Evolutionary conservation across 2,329 filamentous ascomycete genomes (phyloP), one percentile per base, ranked within the genome.

Genomic region (Trichophaea hybrida): DNA sequence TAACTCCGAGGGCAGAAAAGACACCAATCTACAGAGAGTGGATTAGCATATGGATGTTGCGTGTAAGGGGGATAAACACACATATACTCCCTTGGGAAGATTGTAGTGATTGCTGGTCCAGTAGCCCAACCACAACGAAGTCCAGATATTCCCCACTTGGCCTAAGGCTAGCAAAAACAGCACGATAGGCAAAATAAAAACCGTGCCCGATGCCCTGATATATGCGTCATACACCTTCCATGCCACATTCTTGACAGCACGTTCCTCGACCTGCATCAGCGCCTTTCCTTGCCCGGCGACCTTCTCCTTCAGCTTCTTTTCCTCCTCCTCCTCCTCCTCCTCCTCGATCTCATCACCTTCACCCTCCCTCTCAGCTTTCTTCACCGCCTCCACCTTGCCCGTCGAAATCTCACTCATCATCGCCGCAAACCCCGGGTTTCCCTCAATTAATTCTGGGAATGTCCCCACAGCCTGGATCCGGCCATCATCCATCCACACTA

Each of bases 401-500:
- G 87, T 87, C 0, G 85, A 91, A 44, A 65, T 64, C 55, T 61
- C 58, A 13, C 62, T 85, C 85, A 97, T 89, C 54, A 97, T 76
- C 34, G 84, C 78, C 69, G 83, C 82, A 74, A 97, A 97, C 4
- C 80, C 82, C n/a, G 77, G 75, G 67, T 93, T 85, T 64, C 84
- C 77, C 6, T 76, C 76, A 84, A 95, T 94, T 15, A 97, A 77
- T 60, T 94, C 90, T 37, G 87, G 82, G 68, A 91, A 97, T 0
- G 90, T 96, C 66, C 93, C 90, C 43, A 96, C 76, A 4, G 89
- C 88, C 71, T 86, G 81, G 58, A 97, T 86, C 57, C 78, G 81
- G 49, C 93, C 93, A 13, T 83, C 82, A 59, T 96, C 86, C 81
- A 98, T 90, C 82, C 89, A 90, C 53, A 97, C 82, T 65, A 97